Evolutionary conservation across 1,284 basidiomycete species (phyloP), one percentile per base, ranked within the genome.

Genomic region (Leccinum proliferum): DNA sequence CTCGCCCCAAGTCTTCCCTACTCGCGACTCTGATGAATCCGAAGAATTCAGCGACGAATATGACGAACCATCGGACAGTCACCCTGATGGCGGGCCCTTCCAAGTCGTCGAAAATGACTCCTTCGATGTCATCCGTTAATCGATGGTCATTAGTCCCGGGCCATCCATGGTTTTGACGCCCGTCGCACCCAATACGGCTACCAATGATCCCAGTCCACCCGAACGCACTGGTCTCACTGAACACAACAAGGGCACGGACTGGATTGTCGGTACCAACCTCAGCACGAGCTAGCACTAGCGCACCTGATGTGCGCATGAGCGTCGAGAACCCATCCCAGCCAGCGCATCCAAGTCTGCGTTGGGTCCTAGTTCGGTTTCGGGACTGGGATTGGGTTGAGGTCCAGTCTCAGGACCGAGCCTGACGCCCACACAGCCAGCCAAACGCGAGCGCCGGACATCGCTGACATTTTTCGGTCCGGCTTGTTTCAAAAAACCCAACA

Each of bases 51-150:
- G 15, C 39, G 39, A 43, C 43, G 8, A n/a, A 43, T 43, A 43
- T 8, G n/a, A 3, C 14, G 29, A 21, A 6, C 21, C 7, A n/a
- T 5, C 3, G 15, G 48, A 41, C 39, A 41, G 39, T 41, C 39
- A 41, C 11, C 43, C 25, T 25, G 25, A 25, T 25, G 25, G 25
- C 25, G 4, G 25, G 25, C 25, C 25, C 25, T 25, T 25, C 25
- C 25, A 25, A 25, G 25, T 25, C 25, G 25, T 25, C 25, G 25
- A 25, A 25, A 25, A 25, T 25, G 25, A 25, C 25, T 25, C 71
- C 3, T 89, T 87, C 64, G 63, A 60, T 7, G 55, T 60, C 11
- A 74, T 73, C 12, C 60, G 67, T 2, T 48, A 29, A 25, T 25
- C 66, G 1, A 60, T 69, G 25, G 15, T 72, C 7, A 41, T 41